phyloP scores from a whole-genome alignment of 1,284 basidiomycete genomes.

The Inonotus obliquus region DNA sequence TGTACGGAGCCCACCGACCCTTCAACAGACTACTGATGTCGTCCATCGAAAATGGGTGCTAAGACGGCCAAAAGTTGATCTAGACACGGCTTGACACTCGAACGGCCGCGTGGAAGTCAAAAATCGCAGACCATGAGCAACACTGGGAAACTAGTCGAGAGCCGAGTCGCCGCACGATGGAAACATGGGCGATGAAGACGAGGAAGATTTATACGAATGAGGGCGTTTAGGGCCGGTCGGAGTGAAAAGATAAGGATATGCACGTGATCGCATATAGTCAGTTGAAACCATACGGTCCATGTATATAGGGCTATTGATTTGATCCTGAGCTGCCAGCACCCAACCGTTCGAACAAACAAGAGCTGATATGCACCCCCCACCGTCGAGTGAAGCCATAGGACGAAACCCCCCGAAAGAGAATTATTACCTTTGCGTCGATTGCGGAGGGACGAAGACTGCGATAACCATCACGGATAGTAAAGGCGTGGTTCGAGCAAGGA shows the following conservation, averaged over 20 bases:
- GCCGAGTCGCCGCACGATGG: conserved; percentile 76
- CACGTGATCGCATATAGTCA: background rate
- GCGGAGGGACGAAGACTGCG: conserved; percentile 78
- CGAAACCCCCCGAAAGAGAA: background rate
- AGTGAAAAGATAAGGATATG: background rate
- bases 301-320: background rate
- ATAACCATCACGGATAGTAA: conserved; percentile 54
- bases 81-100: conserved; percentile 81
- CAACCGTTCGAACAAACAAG: background rate
- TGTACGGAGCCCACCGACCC: conserved; percentile 78
- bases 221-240: conserved; percentile 15
- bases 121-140: conserved; percentile 69
- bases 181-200: conserved; percentile 25
- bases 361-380: background rate
- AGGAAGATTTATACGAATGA: conserved; percentile 31
- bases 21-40: conserved; percentile 39
- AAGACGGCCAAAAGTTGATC: conserved; percentile 62
- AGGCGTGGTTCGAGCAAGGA: conserved; percentile 58
- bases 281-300: no score
- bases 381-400: background rate
- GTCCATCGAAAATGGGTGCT: conserved; percentile 54
- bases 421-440: conserved; percentile 72
- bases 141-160: conserved; percentile 63
- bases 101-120: conserved; percentile 58
- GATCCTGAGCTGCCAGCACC: background rate